Conservation (phyloP, 805 yeast species). For the Kazachstania taianensis region DNA sequence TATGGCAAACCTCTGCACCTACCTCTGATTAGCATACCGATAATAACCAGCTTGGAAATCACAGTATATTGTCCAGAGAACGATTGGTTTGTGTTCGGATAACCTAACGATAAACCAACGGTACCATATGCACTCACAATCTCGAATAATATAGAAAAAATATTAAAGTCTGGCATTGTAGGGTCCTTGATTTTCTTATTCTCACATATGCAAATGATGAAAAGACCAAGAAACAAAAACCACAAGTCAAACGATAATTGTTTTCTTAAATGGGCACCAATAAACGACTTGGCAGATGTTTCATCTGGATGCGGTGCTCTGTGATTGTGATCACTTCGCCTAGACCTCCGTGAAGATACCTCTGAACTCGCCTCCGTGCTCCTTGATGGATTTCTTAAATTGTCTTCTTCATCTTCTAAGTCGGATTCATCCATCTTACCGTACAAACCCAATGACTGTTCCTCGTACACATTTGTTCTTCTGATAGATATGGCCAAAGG, state of each 20-base stretch:
- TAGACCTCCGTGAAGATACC: slow-evolving; percentile 2
- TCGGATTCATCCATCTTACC: slow-evolving; percentile 27
- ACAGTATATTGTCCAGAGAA: slow-evolving; percentile 62
- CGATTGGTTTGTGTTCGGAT: slow-evolving; percentile 55
- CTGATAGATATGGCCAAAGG: slow-evolving; percentile 95
- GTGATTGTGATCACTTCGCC: neutral
- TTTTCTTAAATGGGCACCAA: slow-evolving; percentile 80
- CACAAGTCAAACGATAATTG: slow-evolving; percentile 92
- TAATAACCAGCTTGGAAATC: slow-evolving; percentile 72
- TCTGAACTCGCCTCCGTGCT: slow-evolving; percentile 4
- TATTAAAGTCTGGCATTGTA: slow-evolving; percentile 42
- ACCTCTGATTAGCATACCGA: slow-evolving; percentile 88
- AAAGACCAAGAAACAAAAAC: slow-evolving; percentile 81
- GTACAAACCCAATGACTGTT: slow-evolving; percentile 91
- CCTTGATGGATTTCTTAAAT: neutral
- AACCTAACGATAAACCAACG: slow-evolving; percentile 86
- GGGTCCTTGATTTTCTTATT: slow-evolving; percentile 45
- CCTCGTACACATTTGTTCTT: slow-evolving; percentile 96
- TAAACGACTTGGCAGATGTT: slow-evolving; percentile 38
- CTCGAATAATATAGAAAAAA: slow-evolving; percentile 74
- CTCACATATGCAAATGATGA: slow-evolving; percentile 81
- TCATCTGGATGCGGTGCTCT: neutral
- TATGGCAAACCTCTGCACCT: slow-evolving; percentile 95
- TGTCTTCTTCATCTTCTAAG: slow-evolving; percentile 17
- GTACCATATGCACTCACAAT: slow-evolving; percentile 94